Percentiles rank a stretch among this genome's conserved stretches.
phyloP scores from a whole-genome alignment of 495 filamentous ascomycete species.

The Haplographium delicatum region DNA sequence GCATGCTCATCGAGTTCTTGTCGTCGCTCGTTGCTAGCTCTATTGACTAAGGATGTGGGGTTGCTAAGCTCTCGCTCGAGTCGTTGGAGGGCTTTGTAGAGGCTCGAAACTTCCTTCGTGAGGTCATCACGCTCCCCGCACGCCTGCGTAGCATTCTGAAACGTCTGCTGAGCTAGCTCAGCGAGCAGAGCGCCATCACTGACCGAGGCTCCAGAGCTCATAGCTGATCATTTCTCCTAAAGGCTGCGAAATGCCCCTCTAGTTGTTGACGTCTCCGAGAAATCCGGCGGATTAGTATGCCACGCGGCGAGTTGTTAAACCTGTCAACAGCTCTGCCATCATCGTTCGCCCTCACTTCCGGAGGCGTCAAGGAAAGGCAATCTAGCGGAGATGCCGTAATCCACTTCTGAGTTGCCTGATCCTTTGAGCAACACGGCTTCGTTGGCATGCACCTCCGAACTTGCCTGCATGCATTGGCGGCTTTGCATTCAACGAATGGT shows the following conservation, averaged over 20 bases:
- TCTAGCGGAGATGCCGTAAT: too few relatives aligned
- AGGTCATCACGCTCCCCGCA: constrained; percentile 2
- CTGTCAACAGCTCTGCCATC: too few relatives aligned
- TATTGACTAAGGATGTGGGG: constrained; percentile 1
- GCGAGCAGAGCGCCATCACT: background rate
- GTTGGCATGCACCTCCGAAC: constrained; percentile 1
- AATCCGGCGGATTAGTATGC: too few relatives aligned
- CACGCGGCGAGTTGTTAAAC: too few relatives aligned
- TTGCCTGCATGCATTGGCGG: background rate
- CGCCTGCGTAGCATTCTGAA: background rate
- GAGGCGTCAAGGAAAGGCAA: too few relatives aligned
- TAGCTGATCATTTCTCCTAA: background rate
- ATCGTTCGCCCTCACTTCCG: too few relatives aligned
- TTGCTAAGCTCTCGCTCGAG: background rate
- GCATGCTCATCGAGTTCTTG: constrained; percentile 2
- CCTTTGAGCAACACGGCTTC: too few relatives aligned
- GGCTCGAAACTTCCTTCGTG: constrained; percentile 1
- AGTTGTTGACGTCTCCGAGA: too few relatives aligned
- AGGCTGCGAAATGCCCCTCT: too few relatives aligned
- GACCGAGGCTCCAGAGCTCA: background rate
- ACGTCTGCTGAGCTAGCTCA: background rate
- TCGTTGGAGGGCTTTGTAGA: constrained; percentile 1
- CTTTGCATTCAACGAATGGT: constrained; percentile 1
- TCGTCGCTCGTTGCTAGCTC: background rate
- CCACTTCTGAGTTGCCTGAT: too few relatives aligned